Percentiles rank a stretch among this genome's conserved stretches.
Conservation (phyloP, 2,329 filamentous ascomycete species). For the Venturia oleaginea region DNA sequence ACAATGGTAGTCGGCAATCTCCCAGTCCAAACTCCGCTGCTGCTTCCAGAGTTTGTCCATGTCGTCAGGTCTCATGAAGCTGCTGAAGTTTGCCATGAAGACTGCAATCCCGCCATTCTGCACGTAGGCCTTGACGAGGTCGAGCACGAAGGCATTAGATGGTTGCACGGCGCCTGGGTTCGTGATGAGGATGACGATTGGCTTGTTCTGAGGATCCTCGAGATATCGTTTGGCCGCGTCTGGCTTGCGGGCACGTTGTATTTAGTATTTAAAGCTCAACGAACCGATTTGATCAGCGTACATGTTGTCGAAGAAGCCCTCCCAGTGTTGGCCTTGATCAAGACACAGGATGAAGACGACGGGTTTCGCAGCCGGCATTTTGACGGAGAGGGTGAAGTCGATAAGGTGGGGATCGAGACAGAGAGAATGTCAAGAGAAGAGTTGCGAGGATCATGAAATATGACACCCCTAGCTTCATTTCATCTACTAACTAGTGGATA, state of each 20-base stretch:
- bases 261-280: neutral
- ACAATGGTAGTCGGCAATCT: constrained; percentile 7
- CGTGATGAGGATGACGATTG: neutral
- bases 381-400: neutral
- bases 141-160: neutral
- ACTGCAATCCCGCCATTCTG: neutral
- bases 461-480: no score
- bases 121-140: constrained; percentile 4
- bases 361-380: neutral
- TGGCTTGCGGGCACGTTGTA: constrained; percentile 1
- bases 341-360: neutral
- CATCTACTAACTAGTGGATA: no score
- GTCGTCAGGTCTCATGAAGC: neutral
- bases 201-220: neutral
- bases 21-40: constrained; percentile 8
- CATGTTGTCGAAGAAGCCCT: constrained; percentile 11
- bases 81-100: constrained; percentile 8
- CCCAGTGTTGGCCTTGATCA: neutral
- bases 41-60: constrained; percentile 8
- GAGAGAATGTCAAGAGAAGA: no score
- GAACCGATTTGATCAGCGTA: neutral
- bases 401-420: no score
- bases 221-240: constrained; percentile 2
- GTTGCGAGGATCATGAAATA: no score
- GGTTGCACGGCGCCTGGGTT: neutral